phyloP scores from a whole-genome alignment of 768 basidiomycete species.

The Suillus brevipes region DNA sequence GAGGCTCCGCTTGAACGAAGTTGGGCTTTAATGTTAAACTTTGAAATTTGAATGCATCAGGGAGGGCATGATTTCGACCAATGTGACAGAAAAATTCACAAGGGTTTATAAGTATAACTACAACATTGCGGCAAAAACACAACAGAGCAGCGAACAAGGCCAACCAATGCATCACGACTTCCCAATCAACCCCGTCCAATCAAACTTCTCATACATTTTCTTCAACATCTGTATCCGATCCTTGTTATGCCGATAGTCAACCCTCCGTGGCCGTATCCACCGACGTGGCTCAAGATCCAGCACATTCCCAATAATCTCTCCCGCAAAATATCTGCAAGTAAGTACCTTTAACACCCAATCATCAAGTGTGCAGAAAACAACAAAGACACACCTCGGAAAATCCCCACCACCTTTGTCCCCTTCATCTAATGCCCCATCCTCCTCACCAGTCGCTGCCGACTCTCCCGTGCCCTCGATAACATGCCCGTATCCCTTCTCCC shows the following conservation, averaged over 20 bases:
- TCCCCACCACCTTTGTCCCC: conserved; percentile 90
- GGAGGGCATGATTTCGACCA: not conserved
- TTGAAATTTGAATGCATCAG: not conserved
- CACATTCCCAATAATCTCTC: conserved; percentile 91
- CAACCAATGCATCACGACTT: conserved; percentile 16
- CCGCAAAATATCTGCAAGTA: conserved; percentile 81
- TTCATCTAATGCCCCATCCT: conserved; percentile 69
- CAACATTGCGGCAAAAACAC: not conserved
- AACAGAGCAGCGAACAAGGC: not conserved
- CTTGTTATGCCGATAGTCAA: conserved; percentile 70
- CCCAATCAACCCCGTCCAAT: conserved; percentile 80
- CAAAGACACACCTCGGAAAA: conserved; percentile 70
- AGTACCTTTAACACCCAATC: conserved; percentile 8
- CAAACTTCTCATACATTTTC: conserved; percentile 72
- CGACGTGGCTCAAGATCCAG: conserved; percentile 82
- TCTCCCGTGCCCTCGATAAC: conserved; percentile 91
- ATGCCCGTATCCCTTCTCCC: conserved; percentile 97
- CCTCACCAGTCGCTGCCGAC: conserved; percentile 58
- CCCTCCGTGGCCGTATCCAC: conserved; percentile 79
- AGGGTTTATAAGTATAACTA: not conserved
- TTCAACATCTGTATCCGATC: conserved; percentile 71
- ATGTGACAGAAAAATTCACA: not conserved
- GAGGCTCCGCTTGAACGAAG: not conserved
- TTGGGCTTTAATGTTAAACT: not conserved
- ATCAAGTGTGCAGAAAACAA: not conserved